Evolutionary conservation across 164 flowering plant species (phyloP).

Genomic region (Taxillus chinensis): DNA sequence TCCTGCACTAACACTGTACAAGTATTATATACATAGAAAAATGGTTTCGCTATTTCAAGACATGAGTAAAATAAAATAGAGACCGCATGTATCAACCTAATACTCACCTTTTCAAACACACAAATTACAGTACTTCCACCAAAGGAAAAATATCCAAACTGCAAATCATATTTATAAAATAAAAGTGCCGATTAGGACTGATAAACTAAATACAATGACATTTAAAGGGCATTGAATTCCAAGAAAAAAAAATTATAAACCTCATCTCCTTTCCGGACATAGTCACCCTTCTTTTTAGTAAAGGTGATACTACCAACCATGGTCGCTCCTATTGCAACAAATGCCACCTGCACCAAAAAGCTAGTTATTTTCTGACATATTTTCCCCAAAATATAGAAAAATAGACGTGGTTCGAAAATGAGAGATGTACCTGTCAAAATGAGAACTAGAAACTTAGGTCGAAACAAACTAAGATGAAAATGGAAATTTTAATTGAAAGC

Average conservation of each 20-base stretch:
- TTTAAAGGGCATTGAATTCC: neutral
- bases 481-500: too few species aligned
- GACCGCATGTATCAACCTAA: neutral
- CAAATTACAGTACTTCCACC: constrained; percentile 97
- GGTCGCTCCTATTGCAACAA: constrained; percentile 95
- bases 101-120: constrained; percentile 84
- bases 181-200: neutral
- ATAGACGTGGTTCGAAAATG: too few species aligned
- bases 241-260: constrained; percentile 18
- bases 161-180: constrained; percentile 15
- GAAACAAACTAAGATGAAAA: too few species aligned
- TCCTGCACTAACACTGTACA: too few species aligned
- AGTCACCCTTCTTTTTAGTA: constrained; percentile 52
- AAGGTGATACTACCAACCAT: constrained; percentile 97
- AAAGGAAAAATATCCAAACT: constrained; percentile 96
- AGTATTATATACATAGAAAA: too few species aligned
- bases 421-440: too few species aligned
- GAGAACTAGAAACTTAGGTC: too few species aligned
- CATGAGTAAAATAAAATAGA: too few species aligned
- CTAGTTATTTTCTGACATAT: too few species aligned
- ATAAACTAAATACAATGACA: neutral
- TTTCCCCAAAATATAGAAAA: too few species aligned
- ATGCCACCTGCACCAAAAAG: constrained; percentile 61
- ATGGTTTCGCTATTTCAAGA: too few species aligned
- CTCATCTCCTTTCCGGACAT: constrained; percentile 88